Percentiles rank a stretch among this genome's conserved stretches.
Evolutionary conservation across 225 moss, liverwort and hornwort species (phyloP).

Genomic region (Marchantia polymorpha): DNA sequence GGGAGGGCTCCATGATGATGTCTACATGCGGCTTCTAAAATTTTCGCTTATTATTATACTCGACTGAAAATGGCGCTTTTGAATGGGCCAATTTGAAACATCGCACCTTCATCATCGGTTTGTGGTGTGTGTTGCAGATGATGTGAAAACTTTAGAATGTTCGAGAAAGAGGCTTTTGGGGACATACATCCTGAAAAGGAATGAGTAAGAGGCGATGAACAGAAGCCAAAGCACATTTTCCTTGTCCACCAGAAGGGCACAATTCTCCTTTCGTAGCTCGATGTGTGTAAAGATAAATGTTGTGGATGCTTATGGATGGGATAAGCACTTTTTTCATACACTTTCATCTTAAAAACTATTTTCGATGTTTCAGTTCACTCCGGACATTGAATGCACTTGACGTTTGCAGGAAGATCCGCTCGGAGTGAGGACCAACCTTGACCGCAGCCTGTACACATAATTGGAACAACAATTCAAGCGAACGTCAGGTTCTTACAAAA

Average conservation of each 20-base stretch:
- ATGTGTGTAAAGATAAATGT: neutral
- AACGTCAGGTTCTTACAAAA: neutral
- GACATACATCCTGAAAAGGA: neutral
- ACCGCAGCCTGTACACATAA: neutral
- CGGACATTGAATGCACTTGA: neutral
- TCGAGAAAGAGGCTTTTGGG: neutral
- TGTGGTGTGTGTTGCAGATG: neutral
- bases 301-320: neutral
- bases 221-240: neutral
- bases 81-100: neutral
- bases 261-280: neutral
- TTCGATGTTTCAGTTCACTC: neutral
- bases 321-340: neutral
- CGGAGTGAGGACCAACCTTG: neutral
- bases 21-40: neutral
- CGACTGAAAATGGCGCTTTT: neutral
- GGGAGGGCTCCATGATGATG: neutral
- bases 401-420: neutral
- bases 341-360: neutral
- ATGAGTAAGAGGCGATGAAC: neutral
- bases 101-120: neutral
- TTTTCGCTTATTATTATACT: neutral
- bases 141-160: neutral
- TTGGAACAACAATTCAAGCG: neutral
- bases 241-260: neutral